These are phyloP conservation scores for Beta lomatogona DNA, from an alignment of 179 eudicot species.

Conservation along the genomic window DNA sequence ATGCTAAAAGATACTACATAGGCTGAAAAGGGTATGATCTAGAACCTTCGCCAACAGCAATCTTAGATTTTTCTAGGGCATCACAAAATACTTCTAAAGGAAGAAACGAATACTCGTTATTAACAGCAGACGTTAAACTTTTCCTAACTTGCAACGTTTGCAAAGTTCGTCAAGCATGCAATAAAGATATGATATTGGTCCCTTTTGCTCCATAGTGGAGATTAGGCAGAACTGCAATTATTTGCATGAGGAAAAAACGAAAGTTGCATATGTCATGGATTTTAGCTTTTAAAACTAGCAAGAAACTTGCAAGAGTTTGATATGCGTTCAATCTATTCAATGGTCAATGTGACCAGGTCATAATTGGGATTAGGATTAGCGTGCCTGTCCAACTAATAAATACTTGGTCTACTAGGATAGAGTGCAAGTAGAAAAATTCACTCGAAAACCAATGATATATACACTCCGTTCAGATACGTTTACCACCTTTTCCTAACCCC, in stretches of 20 bases:
- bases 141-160: neutral
- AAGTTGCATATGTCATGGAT: neutral
- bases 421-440: no score
- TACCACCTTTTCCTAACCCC: no score
- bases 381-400: no score
- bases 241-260: neutral
- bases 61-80: neutral
- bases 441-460: no score
- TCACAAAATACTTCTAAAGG: neutral
- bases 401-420: no score
- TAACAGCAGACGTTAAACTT: neutral
- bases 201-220: neutral
- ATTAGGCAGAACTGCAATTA: neutral
- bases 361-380: no score
- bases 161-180: neutral
- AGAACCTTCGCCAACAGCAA: neutral
- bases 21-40: neutral
- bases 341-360: no score
- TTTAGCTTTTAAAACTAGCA: neutral
- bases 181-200: neutral
- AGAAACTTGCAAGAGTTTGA: neutral
- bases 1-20: neutral
- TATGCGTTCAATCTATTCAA: no score
- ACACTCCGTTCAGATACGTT: no score
- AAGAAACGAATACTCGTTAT: neutral